Evolutionary conservation across 202 grass and related monocot genomes (phyloP), one percentile per base, ranked within the genome.

Genomic region (Bolboschoenoplectus hybrid): DNA sequence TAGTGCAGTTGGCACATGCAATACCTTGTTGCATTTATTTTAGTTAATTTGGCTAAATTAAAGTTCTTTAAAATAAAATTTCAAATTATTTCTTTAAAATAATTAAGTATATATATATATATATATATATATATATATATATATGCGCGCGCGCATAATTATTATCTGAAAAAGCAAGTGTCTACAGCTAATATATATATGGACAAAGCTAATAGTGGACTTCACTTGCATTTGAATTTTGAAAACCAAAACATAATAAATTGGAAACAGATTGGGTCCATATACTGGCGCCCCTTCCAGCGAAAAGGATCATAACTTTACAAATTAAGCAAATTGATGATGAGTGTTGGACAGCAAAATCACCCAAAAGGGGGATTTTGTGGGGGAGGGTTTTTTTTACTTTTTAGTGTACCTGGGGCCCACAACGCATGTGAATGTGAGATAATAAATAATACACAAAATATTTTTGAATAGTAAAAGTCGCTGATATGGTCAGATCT

Each of bases 1-100:
- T 57, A 78, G 32, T 78, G 74, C 51, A 78, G 51, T 78, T 12
- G 12, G 49, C 74, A 78, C 74, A 78, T 78, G 50, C 70, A 74
- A 39, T 17, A 26, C 72, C 72, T 35, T 74, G 47, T 75, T 55
- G 47, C 49, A 55, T 26, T 26, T 26, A 26, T 26, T 43, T 39
- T 14, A 75, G 1, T 55, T 77, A 53, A 35, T 49, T 73, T 73
- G 43, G 44, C 49, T 32, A 45, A 73, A 26, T 26, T 26, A 26
- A 26, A 26, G 26, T 26, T 26, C 26, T 26, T 26, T 26, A 26
- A 26, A 26, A 26, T 26, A 26, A 26, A 0, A 26, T 26, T 26
- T 26, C 26, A 26, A 26, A 26, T 26, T 26, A 26, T 26, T 26
- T 26, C 26, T 26, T 26, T 26, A 26, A 26, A 26, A 26, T 26